Evolutionary conservation across 2,329 filamentous ascomycete genomes (phyloP).

Genomic region (Claviceps digitariae): DNA sequence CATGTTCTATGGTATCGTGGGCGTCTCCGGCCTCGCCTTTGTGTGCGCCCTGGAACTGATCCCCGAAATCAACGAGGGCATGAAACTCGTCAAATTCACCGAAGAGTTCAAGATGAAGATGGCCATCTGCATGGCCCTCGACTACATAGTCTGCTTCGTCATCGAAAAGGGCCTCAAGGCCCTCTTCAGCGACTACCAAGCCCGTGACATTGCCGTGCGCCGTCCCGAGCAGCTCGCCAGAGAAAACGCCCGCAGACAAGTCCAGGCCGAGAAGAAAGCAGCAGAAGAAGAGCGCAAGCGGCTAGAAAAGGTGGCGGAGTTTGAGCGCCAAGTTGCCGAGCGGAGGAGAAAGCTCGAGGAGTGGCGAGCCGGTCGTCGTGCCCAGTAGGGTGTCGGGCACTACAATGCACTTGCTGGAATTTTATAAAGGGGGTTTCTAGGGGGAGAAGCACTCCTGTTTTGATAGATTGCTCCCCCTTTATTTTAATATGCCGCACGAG

Average conservation of each 20-base stretch:
- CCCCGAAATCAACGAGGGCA: conserved; percentile 85
- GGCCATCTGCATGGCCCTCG: conserved; percentile 71
- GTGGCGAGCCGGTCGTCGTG: conserved; percentile 26
- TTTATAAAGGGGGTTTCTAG: no score
- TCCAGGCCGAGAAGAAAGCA: conserved; percentile 35
- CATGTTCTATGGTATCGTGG: conserved; percentile 95
- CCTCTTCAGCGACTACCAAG: conserved; percentile 79
- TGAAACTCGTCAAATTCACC: conserved; percentile 83
- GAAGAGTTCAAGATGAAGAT: conserved; percentile 80
- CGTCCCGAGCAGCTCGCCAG: conserved; percentile 73
- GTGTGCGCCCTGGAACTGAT: conserved; percentile 90
- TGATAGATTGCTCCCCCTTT: no score
- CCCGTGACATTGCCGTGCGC: conserved; percentile 83
- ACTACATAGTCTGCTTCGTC: conserved; percentile 75
- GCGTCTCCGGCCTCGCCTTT: conserved; percentile 82
- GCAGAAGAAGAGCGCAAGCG: conserved; percentile 38
- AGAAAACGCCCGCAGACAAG: conserved; percentile 56
- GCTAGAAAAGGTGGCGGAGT: conserved; percentile 41
- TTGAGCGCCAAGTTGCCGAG: conserved; percentile 44
- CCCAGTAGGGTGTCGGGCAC: conserved; percentile 5
- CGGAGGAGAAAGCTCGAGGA: conserved; percentile 32
- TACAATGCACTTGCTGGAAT: no score
- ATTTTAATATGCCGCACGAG: no score
- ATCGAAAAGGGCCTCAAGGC: conserved; percentile 79
- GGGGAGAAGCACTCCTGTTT: no score